phyloP scores from a whole-genome alignment of 768 basidiomycete species.

The Lyophyllum decastes region DNA sequence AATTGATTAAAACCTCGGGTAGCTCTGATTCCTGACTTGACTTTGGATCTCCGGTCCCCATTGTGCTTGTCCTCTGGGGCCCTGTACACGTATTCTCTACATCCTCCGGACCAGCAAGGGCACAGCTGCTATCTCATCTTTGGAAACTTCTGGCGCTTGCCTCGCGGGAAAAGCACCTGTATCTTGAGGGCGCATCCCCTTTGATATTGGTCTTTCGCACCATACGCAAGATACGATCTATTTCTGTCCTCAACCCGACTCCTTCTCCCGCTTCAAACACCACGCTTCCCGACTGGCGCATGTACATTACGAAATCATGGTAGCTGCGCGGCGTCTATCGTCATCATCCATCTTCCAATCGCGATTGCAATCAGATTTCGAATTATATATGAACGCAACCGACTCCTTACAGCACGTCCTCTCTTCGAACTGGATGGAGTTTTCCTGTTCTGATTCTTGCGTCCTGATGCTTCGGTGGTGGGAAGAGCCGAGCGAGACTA shows the following conservation, averaged over 20 bases:
- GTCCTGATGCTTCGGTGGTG: not conserved
- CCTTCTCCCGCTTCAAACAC: not conserved
- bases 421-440: not conserved
- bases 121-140: not conserved
- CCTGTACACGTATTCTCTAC: not conserved
- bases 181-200: not conserved
- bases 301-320: not conserved
- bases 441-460: not conserved
- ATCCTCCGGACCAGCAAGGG: conserved; percentile 1
- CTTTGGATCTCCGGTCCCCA: not conserved
- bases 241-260: not conserved
- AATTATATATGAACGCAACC: conserved; percentile 3
- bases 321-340: not conserved
- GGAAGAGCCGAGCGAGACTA: conserved; percentile 1
- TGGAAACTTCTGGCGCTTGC: not conserved
- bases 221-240: not conserved
- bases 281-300: not conserved
- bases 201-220: not conserved
- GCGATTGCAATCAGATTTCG: conserved; percentile 4
- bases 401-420: not conserved
- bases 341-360: not conserved
- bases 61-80: not conserved
- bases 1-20: conserved; percentile 7
- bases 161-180: not conserved
- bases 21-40: not conserved